Evolutionary conservation across 2,329 filamentous ascomycete genomes (phyloP).

Genomic region (Xylaria sp.): DNA sequence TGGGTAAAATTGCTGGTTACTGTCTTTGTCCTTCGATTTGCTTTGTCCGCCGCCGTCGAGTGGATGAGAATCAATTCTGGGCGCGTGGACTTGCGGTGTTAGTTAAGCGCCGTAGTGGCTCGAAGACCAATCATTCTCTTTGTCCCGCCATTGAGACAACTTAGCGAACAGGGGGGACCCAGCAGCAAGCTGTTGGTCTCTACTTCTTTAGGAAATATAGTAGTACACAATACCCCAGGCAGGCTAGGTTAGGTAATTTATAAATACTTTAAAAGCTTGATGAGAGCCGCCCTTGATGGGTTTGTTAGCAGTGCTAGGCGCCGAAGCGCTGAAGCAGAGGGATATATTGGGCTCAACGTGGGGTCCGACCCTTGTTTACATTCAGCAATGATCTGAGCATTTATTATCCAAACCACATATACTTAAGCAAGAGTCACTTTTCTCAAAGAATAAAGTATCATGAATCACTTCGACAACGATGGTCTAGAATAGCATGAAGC

Average conservation of each 20-base stretch:
- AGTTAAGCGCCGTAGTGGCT: conserved; percentile 45
- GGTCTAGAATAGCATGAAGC: background rate
- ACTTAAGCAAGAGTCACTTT: background rate
- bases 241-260: background rate
- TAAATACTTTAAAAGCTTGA: conserved; percentile 1
- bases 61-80: conserved; percentile 30
- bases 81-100: conserved; percentile 33
- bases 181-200: background rate
- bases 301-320: background rate
- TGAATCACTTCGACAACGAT: background rate
- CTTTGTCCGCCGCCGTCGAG: conserved; percentile 41
- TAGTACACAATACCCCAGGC: background rate
- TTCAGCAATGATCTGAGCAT: background rate
- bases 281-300: conserved; percentile 2
- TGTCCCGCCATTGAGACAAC: conserved; percentile 30
- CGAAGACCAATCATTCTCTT: conserved; percentile 45
- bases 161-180: conserved; percentile 6
- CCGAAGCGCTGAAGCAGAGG: conserved; percentile 6
- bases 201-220: background rate
- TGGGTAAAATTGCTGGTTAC: conserved; percentile 25
- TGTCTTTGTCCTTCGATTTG: conserved; percentile 36
- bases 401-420: background rate
- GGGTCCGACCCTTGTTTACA: background rate
- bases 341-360: background rate
- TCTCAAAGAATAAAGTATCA: background rate